Evolutionary conservation across 306 rosid species (phyloP).

Genomic region (Arachis hypogaea): DNA sequence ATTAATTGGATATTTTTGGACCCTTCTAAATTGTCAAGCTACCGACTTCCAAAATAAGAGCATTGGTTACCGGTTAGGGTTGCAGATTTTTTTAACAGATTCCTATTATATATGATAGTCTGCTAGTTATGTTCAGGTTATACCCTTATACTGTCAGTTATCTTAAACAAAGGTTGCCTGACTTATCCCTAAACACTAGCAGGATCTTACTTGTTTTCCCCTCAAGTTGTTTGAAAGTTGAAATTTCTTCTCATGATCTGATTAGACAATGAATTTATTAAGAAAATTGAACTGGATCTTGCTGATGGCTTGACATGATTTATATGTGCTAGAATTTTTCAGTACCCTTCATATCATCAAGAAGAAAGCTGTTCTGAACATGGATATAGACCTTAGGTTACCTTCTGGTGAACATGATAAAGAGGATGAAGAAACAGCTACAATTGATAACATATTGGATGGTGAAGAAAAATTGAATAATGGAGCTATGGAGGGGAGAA

Average conservation of each 20-base stretch:
- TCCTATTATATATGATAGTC: slow-evolving; percentile 6
- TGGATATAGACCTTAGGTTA: slow-evolving; percentile 95
- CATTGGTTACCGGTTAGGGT: slow-evolving; percentile 12
- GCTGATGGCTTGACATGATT: slow-evolving; percentile 24
- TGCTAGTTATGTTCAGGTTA: slow-evolving; percentile 11
- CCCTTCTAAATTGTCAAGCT: slow-evolving; percentile 17
- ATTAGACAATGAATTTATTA: slow-evolving; percentile 10
- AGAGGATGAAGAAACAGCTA: slow-evolving; percentile 76
- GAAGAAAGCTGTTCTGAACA: slow-evolving; percentile 47
- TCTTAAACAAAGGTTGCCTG: neutral
- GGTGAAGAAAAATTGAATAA: slow-evolving; percentile 77
- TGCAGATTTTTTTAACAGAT: slow-evolving; percentile 17
- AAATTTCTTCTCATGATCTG: slow-evolving; percentile 18
- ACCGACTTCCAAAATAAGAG: slow-evolving; percentile 11
- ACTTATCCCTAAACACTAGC: slow-evolving; percentile 9
- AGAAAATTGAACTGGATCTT: slow-evolving; percentile 11
- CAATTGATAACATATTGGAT: slow-evolving; percentile 75
- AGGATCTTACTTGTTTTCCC: neutral
- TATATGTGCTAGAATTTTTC: slow-evolving; percentile 44
- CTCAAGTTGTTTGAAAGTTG: neutral
- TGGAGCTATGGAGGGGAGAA: slow-evolving; percentile 69
- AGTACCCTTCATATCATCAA: slow-evolving; percentile 52
- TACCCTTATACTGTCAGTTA: slow-evolving; percentile 18
- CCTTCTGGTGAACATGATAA: slow-evolving; percentile 92
- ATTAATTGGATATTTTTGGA: slow-evolving; percentile 3